These are phyloP conservation scores for Fusarium longipes DNA, from an alignment of 2,329 filamentous ascomycete species.

Conservation along the genomic window DNA sequence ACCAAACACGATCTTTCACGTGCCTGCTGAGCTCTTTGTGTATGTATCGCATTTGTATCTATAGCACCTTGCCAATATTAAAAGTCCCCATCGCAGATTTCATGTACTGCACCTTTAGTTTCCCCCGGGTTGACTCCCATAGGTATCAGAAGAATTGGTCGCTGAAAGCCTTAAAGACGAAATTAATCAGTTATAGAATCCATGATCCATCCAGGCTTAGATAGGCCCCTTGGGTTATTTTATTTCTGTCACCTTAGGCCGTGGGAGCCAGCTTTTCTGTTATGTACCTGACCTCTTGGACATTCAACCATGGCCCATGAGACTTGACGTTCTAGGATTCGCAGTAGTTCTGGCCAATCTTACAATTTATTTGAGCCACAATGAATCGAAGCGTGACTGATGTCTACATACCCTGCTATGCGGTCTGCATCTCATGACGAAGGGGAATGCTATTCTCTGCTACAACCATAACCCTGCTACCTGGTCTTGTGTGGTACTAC, in stretches of 20 bases:
- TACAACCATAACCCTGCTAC: not conserved
- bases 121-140: too few species aligned
- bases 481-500: not conserved
- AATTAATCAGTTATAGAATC: too few species aligned
- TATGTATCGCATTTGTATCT: not conserved
- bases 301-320: not conserved
- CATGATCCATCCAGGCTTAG: too few species aligned
- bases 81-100: not conserved
- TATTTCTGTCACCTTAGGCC: too few species aligned
- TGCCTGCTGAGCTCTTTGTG: not conserved
- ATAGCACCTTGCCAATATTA: not conserved
- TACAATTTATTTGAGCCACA: not conserved
- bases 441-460: not conserved
- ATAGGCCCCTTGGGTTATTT: too few species aligned
- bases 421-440: not conserved
- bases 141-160: too few species aligned
- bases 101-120: not conserved
- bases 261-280: too few species aligned
- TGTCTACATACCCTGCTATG: not conserved
- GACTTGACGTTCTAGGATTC: constrained; percentile 9
- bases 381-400: constrained; percentile 6
- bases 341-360: constrained; percentile 6
- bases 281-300: not conserved
- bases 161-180: too few species aligned
- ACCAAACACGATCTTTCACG: not conserved